Evolutionary conservation across 192 early-diverging fungal genomes (phyloP), one percentile per base, ranked within the genome.

Genomic region (Endogone sp.): DNA sequence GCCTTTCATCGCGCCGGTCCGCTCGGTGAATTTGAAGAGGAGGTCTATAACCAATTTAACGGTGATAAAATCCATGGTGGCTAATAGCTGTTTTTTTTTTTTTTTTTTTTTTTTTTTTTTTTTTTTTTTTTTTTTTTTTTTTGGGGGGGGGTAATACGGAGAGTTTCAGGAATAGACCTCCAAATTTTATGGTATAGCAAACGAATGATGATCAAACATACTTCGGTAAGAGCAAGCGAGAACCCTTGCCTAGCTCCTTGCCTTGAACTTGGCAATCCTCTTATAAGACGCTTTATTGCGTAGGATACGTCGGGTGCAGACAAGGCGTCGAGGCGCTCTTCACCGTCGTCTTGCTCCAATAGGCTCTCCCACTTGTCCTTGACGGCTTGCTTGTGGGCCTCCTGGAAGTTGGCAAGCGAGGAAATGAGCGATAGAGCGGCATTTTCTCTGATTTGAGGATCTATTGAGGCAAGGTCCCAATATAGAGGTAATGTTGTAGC

Each of bases 221-320:
- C 76, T 86, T 98, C 95, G 3, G 93, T 91, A 56, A 99, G 85
- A 9, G 94, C 94, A n/a, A 97, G 81, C 21, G 95, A 87, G 78
- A 96, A 99, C 6, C 98, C 98, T 66, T 98, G 96, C 56, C 98
- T 83, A 16, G 98, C 96, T 22, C 89, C 94, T 59, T 93, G 88
- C 44, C 95, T 85, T 10, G 91, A 85, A 58, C 89, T 92, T 26
- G 93, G 85, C 55, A 99, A 80, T 65, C 98, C 98, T 70, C 92
- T 82, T 62, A 97, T 78, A 56, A 99, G 83, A 66, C 98, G 90
- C 74, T 88, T 89, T 13, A 97, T 71, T 0, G 90, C 92, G 70
- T 99, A 99, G 8, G 90, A 75, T 21, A 98, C 89, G 68, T 96
- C 94, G 54, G 85, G 84, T 20, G 91, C 86, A 72, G 88, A 92